These are phyloP conservation scores for Chalaropsis ovoidea DNA, from an alignment of 2,329 filamentous ascomycete species.

Conservation along the genomic window DNA sequence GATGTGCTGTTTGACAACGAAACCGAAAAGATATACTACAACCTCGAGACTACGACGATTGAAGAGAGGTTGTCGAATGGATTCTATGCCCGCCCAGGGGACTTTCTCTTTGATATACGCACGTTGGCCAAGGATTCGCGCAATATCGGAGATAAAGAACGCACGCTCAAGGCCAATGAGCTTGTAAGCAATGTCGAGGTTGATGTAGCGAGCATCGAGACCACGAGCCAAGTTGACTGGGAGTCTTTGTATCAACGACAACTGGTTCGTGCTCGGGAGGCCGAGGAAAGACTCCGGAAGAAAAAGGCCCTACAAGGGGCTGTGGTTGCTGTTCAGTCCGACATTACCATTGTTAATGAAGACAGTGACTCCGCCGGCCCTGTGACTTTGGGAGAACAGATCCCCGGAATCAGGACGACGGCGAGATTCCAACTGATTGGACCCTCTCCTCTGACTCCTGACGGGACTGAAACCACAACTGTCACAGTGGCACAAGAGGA, in stretches of 20 bases:
- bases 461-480: conserved; percentile 43
- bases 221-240: conserved; percentile 60
- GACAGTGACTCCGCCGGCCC: conserved; percentile 47
- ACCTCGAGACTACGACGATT: conserved; percentile 82
- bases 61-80: conserved; percentile 95
- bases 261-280: conserved; percentile 50
- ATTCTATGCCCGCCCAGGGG: conserved; percentile 82
- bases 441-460: conserved; percentile 29
- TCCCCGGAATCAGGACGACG: conserved; percentile 46
- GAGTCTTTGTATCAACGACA: conserved; percentile 71
- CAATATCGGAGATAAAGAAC: conserved; percentile 69
- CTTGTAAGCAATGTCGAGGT: conserved; percentile 89
- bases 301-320: conserved; percentile 35
- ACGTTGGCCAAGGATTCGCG: conserved; percentile 75
- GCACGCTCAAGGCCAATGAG: conserved; percentile 80
- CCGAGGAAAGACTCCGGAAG: conserved; percentile 52
- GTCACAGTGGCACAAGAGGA: conserved; percentile 44
- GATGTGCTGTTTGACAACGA: conserved; percentile 64
- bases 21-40: conserved; percentile 84
- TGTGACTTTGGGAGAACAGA: conserved; percentile 52
- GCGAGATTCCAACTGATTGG: conserved; percentile 45
- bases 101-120: conserved; percentile 82
- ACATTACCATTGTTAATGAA: conserved; percentile 27
- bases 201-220: conserved; percentile 69
- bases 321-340: background rate